A percentile compares a stretch with the other conserved stretches of the same genome.
phyloP scores from a whole-genome alignment of 2,329 filamentous ascomycete genomes.

The Colletotrichum musae region DNA sequence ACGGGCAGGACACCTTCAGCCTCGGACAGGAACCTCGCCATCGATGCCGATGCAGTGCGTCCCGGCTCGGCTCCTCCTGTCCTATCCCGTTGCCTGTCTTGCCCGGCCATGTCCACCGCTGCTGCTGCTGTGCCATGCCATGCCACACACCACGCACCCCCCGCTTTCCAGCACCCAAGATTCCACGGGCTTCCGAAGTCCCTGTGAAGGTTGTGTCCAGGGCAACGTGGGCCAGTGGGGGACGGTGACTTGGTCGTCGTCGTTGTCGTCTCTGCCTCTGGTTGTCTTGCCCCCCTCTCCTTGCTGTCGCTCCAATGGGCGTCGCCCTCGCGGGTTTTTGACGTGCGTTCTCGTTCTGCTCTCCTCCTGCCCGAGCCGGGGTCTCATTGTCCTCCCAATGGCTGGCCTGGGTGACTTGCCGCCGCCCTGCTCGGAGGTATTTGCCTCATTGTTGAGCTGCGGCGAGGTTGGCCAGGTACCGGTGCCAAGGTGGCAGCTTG shows the following conservation, averaged over 20 bases:
- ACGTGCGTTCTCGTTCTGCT: conserved; percentile 33
- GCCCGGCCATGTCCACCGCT: conserved; percentile 6
- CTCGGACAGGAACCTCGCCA: not conserved
- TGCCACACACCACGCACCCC: conserved; percentile 31
- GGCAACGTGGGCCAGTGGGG: conserved; percentile 40
- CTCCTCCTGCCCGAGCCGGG: conserved; percentile 16
- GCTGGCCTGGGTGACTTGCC: conserved; percentile 10
- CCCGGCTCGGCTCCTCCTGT: conserved; percentile 16
- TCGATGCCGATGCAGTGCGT: conserved; percentile 21
- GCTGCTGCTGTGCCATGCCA: not conserved
- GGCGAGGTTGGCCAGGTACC: conserved; percentile 27
- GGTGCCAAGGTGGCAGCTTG: conserved; percentile 7
- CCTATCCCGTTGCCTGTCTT: conserved; percentile 13
- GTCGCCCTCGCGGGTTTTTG: conserved; percentile 27
- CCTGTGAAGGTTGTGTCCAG: conserved; percentile 26
- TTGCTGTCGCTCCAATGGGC: conserved; percentile 35
- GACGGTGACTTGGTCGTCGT: conserved; percentile 30
- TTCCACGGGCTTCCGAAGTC: conserved; percentile 36
- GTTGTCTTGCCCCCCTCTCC: conserved; percentile 5
- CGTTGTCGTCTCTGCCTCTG: conserved; percentile 30
- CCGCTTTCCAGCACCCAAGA: conserved; percentile 36
- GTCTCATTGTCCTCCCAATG: conserved; percentile 22
- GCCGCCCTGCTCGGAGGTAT: conserved; percentile 21
- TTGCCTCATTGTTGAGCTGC: conserved; percentile 23
- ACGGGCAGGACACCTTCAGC: not conserved